Percentiles rank a stretch among this genome's conserved stretches.
Evolutionary conservation across 164 flowering plant genomes (phyloP).

Genomic region (Santalum album): DNA sequence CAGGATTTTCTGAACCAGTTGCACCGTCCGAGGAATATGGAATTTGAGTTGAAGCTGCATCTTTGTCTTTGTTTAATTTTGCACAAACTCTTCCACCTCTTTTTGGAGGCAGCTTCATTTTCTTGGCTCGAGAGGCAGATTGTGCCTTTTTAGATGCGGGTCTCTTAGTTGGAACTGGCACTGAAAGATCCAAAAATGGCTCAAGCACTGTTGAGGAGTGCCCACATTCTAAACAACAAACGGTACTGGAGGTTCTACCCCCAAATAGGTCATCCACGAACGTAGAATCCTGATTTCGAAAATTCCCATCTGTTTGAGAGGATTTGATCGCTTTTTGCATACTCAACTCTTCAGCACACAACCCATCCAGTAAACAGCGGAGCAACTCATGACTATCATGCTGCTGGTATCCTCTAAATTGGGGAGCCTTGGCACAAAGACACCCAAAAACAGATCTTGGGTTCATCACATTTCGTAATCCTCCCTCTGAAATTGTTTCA

Average conservation of each 20-base stretch:
- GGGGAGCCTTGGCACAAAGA: conserved; percentile 80
- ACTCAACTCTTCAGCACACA: conserved; percentile 55
- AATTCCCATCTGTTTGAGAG: conserved; percentile 19
- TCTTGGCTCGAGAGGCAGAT: conserved; percentile 38
- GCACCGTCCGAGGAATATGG: conserved; percentile 17
- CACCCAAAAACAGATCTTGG: conserved; percentile 69
- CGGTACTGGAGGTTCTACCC: conserved; percentile 80
- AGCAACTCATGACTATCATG: conserved; percentile 97
- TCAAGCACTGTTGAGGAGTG: conserved; percentile 80
- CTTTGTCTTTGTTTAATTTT: conserved; percentile 28
- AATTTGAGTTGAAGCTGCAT: conserved; percentile 10
- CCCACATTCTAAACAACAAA: conserved; percentile 74
- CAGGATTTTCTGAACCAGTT: conserved; percentile 18
- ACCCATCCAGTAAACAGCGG: conserved; percentile 76
- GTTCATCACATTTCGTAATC: conserved; percentile 42
- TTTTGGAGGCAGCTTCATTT: conserved; percentile 50
- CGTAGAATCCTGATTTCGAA: conserved; percentile 22
- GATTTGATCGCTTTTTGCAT: conserved; percentile 25
- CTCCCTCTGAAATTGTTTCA: conserved; percentile 44
- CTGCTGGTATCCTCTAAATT: conserved; percentile 83
- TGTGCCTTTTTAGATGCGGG: conserved; percentile 38
- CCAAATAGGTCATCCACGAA: conserved; percentile 77
- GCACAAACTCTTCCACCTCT: conserved; percentile 37
- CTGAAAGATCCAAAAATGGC: conserved; percentile 85
- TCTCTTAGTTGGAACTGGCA: conserved; percentile 79